These are phyloP conservation scores for Tubosaeta sp. DNA, from an alignment of 768 basidiomycete species.

Conservation along the genomic window DNA sequence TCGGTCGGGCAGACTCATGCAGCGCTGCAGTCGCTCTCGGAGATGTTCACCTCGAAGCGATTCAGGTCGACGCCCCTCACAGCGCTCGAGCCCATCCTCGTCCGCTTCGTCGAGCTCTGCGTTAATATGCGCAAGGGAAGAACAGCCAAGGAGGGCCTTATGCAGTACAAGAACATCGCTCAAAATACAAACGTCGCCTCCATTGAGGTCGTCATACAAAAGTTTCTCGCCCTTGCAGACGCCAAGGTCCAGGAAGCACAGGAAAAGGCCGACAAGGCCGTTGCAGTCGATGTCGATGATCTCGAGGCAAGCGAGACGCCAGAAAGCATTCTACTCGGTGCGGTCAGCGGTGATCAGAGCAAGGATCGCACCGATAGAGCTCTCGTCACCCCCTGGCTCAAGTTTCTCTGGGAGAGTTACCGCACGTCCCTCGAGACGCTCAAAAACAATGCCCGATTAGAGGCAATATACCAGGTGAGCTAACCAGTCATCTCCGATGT, in stretches of 20 bases:
- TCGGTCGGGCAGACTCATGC: slow-evolving; percentile 89
- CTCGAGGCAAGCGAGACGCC: slow-evolving; percentile 95
- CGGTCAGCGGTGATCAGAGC: slow-evolving; percentile 85
- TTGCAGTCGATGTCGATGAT: slow-evolving; percentile 86
- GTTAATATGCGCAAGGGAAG: slow-evolving; percentile 93
- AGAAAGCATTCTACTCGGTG: slow-evolving; percentile 84
- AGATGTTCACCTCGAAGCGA: slow-evolving; percentile 90
- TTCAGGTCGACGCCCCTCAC: slow-evolving; percentile 88
- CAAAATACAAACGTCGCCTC: slow-evolving; percentile 88
- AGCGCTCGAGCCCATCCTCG: slow-evolving; percentile 91
- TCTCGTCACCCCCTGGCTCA: slow-evolving; percentile 95
- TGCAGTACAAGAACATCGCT: slow-evolving; percentile 97
- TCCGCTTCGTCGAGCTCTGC: slow-evolving; percentile 94
- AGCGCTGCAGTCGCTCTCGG: slow-evolving; percentile 83
- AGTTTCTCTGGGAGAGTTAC: slow-evolving; percentile 99
- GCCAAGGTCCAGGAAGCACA: slow-evolving; percentile 81
- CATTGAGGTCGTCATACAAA: slow-evolving; percentile 87
- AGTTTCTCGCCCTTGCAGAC: slow-evolving; percentile 78
- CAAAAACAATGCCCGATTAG: slow-evolving; percentile 91
- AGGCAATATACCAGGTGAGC: slow-evolving; percentile 88
- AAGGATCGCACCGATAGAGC: slow-evolving; percentile 93
- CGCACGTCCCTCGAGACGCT: slow-evolving; percentile 92
- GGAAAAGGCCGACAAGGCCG: slow-evolving; percentile 75
- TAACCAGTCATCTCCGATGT: neutral
- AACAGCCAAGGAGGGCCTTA: slow-evolving; percentile 90